Evolutionary conservation across 768 basidiomycete genomes (phyloP), one percentile per base, ranked within the genome.

Genomic region (Austroboletus festivus): DNA sequence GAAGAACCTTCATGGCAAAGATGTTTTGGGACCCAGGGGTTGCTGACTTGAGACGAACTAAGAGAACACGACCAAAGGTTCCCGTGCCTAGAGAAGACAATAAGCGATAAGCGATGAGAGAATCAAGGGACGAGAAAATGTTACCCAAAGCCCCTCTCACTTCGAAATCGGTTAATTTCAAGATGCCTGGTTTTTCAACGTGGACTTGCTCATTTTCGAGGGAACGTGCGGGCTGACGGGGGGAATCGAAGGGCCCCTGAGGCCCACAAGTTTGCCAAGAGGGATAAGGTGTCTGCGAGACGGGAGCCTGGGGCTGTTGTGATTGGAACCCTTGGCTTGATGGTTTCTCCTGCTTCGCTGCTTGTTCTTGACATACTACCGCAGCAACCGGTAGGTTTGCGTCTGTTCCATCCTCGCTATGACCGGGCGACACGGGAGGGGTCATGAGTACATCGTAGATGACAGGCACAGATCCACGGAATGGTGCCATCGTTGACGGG

Each of bases 11-110:
- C 81, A 95, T 79, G 10, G 92, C 92, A 60, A 89, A 94, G 63
- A 83, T 80, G 33, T 71, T 73, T 34, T 62, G 60, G 41, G 64
- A 59, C 4, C 64, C 68, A 3, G 68, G 45, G 52, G 71, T 80
- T 50, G 81, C 79, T 3, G 80, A 67, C 53, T 73, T 74, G 54
- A 90, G 82, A 47, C 90, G 85, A 33, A 96, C 94, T 3, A 98
- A 79, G 33, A 97, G 74, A 15, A 99, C 96, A 48, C 89, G 82
- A 41, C 83, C 96, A 69, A 99, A 99, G 0, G 96, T 99, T 3
- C 96, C 96, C 1, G 95, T 95, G 22, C 96, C 95, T 91, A 51
- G n/a, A 40, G 18, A 45, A 19, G 37, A 19, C 6, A 26, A 38
- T 60, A 18, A 52, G 47, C 15, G 11, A 47, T 16, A n/a, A 50